Percentiles rank a stretch among this genome's conserved stretches.
Evolutionary conservation across 805 yeast genomes (phyloP).

Genomic region (Kodamaea kaohsiungensis): DNA sequence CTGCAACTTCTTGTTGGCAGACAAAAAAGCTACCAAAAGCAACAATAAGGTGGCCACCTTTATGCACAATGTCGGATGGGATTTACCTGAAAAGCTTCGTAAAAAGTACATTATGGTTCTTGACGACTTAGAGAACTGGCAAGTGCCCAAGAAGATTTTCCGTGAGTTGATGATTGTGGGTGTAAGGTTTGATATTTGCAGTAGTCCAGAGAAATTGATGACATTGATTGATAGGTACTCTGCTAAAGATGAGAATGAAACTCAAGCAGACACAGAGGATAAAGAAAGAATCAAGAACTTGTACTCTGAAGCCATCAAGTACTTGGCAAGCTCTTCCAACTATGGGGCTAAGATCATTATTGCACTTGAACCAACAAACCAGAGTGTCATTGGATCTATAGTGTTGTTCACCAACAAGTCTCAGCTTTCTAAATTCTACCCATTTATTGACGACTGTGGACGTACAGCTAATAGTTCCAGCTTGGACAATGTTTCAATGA

Average conservation of each 20-base stretch:
- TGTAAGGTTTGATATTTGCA: constrained; percentile 56
- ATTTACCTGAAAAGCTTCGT: constrained; percentile 17
- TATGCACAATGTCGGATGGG: constrained; percentile 46
- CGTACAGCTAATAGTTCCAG: constrained; percentile 12
- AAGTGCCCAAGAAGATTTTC: constrained; percentile 53
- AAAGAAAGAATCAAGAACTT: constrained; percentile 24
- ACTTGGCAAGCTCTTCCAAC: constrained; percentile 26
- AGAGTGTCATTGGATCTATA: constrained; percentile 53
- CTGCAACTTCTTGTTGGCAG: constrained; percentile 11
- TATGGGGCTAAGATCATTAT: constrained; percentile 48
- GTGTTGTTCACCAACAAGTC: constrained; percentile 49
- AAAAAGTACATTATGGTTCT: constrained; percentile 42
- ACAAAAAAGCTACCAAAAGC: constrained; percentile 10
- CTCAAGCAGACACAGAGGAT: constrained; percentile 20
- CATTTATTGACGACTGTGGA: constrained; percentile 48
- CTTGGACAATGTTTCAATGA: constrained; percentile 15
- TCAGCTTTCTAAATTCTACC: constrained; percentile 47
- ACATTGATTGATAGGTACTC: constrained; percentile 34
- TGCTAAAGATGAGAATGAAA: constrained; percentile 10
- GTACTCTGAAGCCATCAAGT: constrained; percentile 39
- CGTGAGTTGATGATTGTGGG: constrained; percentile 58
- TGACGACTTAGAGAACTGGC: constrained; percentile 47
- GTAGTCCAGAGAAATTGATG: constrained; percentile 41
- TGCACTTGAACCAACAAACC: constrained; percentile 54
- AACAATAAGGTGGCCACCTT: constrained; percentile 31